Percentiles rank a stretch among this genome's conserved stretches.
Evolutionary conservation across 257 asterid genomes (phyloP).

Genomic region (Solanum pimpinellifolium): DNA sequence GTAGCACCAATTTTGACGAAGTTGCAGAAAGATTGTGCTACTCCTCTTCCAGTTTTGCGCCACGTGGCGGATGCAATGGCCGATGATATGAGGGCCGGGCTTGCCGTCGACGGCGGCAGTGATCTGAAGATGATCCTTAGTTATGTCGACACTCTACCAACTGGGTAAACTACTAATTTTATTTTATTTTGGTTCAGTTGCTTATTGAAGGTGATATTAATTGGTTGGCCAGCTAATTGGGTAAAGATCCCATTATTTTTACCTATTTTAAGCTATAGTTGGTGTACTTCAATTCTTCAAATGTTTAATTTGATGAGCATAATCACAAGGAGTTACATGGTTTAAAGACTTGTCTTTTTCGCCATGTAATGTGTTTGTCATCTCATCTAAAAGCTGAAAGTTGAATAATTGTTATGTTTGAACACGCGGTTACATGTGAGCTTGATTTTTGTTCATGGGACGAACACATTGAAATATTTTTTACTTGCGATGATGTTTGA

Average conservation of each 20-base stretch:
- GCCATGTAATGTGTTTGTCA: not conserved
- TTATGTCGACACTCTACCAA: conserved; percentile 57
- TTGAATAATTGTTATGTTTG: not conserved
- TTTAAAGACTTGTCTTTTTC: not conserved
- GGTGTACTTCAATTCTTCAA: not conserved
- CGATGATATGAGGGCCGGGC: conserved; percentile 68
- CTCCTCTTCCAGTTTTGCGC: conserved; percentile 65
- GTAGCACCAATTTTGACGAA: conserved; percentile 40
- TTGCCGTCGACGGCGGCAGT: conserved; percentile 42
- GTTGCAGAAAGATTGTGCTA: conserved; percentile 56
- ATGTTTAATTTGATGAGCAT: not conserved
- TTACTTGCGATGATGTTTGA: not conserved
- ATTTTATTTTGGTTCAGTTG: not conserved
- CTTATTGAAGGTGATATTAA: not conserved
- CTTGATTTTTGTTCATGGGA: not conserved
- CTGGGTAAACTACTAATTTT: conserved; percentile 31
- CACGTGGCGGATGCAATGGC: conserved; percentile 72
- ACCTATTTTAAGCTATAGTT: not conserved
- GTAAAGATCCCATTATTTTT: not conserved
- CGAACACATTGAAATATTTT: not conserved
- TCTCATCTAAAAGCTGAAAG: not conserved
- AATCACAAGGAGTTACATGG: not conserved
- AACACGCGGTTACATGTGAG: not conserved
- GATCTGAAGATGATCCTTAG: conserved; percentile 83
- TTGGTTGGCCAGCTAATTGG: not conserved